A percentile compares a stretch with the other conserved stretches of the same genome.
Conservation (phyloP, 441 rosid species). For the Melianthus villosus region DNA sequence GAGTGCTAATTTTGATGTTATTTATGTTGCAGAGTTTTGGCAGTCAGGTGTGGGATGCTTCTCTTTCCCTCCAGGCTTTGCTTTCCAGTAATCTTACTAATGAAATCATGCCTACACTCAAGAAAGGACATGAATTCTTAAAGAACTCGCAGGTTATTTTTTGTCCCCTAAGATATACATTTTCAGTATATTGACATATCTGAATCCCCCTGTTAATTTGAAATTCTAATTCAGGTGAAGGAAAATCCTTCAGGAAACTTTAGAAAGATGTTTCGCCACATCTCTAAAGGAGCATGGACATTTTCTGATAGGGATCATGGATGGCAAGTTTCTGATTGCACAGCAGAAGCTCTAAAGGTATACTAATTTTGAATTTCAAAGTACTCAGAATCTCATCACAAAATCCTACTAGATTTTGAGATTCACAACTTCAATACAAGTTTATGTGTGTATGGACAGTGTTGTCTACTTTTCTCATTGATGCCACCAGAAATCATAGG, state of each 20-base stretch:
- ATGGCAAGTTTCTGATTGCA: slow-evolving; percentile 97
- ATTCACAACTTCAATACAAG: no score
- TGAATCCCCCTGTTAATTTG: not conserved
- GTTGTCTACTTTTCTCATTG: slow-evolving; percentile 51
- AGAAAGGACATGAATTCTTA: slow-evolving; percentile 49
- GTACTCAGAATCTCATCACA: not conserved
- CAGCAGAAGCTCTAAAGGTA: slow-evolving; percentile 90
- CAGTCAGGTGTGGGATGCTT: slow-evolving; percentile 88
- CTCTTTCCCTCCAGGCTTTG: slow-evolving; percentile 77
- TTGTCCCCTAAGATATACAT: not conserved
- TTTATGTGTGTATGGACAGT: no score
- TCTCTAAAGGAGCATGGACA: slow-evolving; percentile 98
- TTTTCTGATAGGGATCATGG: slow-evolving; percentile 92
- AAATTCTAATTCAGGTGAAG: slow-evolving; percentile 28
- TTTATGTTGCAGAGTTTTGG: slow-evolving; percentile 65
- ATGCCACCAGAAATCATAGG: slow-evolving; percentile 59
- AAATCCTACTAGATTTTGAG: no score
- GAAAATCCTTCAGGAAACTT: slow-evolving; percentile 82
- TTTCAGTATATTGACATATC: not conserved
- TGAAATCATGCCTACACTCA: slow-evolving; percentile 50
- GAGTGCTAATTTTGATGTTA: not conserved
- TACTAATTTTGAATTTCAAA: not conserved
- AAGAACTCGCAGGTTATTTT: slow-evolving; percentile 62
- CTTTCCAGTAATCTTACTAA: slow-evolving; percentile 49
- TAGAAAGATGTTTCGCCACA: slow-evolving; percentile 70